Evolutionary conservation across 441 rosid species (phyloP).

Genomic region (Bruguiera hainesii): DNA sequence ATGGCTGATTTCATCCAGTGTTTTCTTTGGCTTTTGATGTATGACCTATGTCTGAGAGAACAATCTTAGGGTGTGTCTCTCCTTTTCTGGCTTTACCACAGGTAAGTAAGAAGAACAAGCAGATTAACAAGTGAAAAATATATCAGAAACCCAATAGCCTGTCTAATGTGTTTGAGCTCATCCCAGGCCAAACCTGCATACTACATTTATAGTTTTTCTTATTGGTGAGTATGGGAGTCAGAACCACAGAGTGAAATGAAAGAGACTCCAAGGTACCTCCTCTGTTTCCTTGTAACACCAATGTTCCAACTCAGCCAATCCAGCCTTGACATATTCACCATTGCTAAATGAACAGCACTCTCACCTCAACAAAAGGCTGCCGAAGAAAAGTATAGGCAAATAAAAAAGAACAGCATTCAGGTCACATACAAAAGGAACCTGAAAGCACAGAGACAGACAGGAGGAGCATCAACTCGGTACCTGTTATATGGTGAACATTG

Average conservation of each 20-base stretch:
- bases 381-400: conserved; percentile 8
- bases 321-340: conserved; percentile 97
- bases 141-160: conserved; percentile 96
- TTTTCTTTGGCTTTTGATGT: conserved; percentile 96
- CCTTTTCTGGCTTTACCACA: conserved; percentile 1
- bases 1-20: conserved; percentile 89
- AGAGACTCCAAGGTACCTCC: conserved; percentile 51
- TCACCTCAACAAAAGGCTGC: conserved; percentile 82
- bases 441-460: not conserved
- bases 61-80: conserved; percentile 1
- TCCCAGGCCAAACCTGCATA: conserved; percentile 93
- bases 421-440: not conserved
- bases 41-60: conserved; percentile 56
- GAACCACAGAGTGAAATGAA: conserved; percentile 8
- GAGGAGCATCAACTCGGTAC: conserved; percentile 21
- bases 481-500: conserved; percentile 86
- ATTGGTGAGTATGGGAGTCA: not conserved
- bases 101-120: conserved; percentile 11
- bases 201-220: conserved; percentile 37
- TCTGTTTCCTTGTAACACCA: conserved; percentile 98
- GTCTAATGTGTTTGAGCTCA: conserved; percentile 88
- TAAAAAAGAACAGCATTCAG: not conserved
- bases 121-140: conserved; percentile 10
- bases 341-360: conserved; percentile 99
- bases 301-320: conserved; percentile 93